phyloP scores from a whole-genome alignment of 352 stramenopile genomes.

The Globisporangium mamillatum region DNA sequence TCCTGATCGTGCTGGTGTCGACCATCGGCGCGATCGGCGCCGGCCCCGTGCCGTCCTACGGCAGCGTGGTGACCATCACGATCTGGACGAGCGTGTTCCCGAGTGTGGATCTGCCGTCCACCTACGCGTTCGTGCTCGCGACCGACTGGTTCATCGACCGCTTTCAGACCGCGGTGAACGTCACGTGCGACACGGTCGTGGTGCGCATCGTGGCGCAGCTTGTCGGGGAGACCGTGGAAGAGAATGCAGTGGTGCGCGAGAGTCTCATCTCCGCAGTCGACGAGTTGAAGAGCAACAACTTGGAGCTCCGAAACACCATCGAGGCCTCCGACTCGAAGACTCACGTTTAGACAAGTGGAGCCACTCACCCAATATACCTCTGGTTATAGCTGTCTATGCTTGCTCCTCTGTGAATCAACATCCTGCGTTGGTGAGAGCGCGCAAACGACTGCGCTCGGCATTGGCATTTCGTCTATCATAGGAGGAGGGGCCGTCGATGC shows the following conservation, averaged over 20 bases:
- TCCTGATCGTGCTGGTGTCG: constrained; percentile 27
- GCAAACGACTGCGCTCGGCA: too few relatives aligned
- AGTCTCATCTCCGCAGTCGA: constrained; percentile 7
- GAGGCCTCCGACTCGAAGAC: too few relatives aligned
- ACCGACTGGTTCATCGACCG: constrained; percentile 63
- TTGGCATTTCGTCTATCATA: too few relatives aligned
- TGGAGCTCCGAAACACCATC: too few relatives aligned
- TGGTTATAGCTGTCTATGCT: too few relatives aligned
- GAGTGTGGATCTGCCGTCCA: constrained; percentile 30
- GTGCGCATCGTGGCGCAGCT: neutral
- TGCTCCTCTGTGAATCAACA: too few relatives aligned
- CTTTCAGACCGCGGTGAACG: constrained; percentile 51
- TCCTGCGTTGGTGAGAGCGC: too few relatives aligned
- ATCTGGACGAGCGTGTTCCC: constrained; percentile 30
- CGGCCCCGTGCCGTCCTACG: constrained; percentile 19
- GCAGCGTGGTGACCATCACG: constrained; percentile 25
- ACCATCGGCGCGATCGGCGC: constrained; percentile 22
- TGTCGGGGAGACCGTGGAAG: constrained; percentile 9
- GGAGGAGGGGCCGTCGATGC: too few relatives aligned
- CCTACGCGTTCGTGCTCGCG: constrained; percentile 52
- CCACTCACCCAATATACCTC: too few relatives aligned
- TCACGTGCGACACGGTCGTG: constrained; percentile 39
- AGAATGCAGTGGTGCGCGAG: neutral
- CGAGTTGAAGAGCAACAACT: too few relatives aligned
- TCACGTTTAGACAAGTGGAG: too few relatives aligned